Evolutionary conservation across 2,329 filamentous ascomycete genomes (phyloP), one percentile per base, ranked within the genome.

Genomic region (Lasiodiplodia theobromae): DNA sequence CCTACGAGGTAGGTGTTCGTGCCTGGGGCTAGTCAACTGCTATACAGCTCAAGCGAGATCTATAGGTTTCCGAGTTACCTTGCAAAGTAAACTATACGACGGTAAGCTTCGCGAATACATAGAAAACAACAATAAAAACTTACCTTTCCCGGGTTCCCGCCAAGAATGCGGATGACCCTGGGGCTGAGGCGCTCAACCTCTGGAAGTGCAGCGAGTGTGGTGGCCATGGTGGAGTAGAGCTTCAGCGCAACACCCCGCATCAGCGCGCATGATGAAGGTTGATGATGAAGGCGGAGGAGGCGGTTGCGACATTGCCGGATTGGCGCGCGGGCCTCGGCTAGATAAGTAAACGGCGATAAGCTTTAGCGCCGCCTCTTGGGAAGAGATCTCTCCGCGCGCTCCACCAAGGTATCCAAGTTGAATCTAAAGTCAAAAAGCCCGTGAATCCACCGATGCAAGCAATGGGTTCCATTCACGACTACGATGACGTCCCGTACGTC

Each of bases 1-100:
- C 96, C 96, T 69, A 99, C 76, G 21, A 99, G 86, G 79, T 99
- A 99, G 40, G 96, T 99, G 79, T 99, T 99, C 73, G 96, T 97
- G 71, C 94, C 60, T 64, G 11, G 2, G 25, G 12, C 11, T 86
- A 87, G 7, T 64, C 7, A 52, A 34, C 23, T 25, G n/a, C 47
- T 72, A 37, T 7, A 6, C n/a, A 23, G 21, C 21, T 62, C 28
- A 28, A 23, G 5, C 21, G 12, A 37, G 38, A 6, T 28, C 38
- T 2, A 28, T 1, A 21, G 10, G n/a, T 21, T n/a, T 47, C n/a
- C 44, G 21, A 21, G 68, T 53, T 77, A 85, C 87, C 88, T 85
- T 90, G 88, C n/a, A 90, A 77, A 0, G 87, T 87, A 75, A 89
- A 90, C 86, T 87, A 70, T 37, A 28, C 31, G 49, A 4, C 47